A percentile compares a stretch with the other conserved stretches of the same genome.
Conservation (phyloP, 371 early-diverging fungal genomes). For the Syncephalastrum racemosum region DNA sequence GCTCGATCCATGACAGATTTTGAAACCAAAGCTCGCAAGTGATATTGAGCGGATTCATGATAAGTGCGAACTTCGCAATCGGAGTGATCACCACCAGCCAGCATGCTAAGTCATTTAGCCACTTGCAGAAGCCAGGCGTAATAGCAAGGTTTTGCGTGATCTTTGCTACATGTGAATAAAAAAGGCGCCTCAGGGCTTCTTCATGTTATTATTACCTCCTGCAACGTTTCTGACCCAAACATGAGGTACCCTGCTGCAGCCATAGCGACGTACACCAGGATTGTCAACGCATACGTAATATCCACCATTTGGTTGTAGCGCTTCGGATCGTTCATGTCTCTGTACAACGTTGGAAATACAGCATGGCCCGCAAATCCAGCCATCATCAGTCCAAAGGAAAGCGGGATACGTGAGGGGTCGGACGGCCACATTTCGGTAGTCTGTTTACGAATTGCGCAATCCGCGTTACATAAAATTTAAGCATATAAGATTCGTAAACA, state of each 20-base stretch:
- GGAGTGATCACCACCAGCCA: slow-evolving; percentile 31
- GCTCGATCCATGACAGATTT: slow-evolving; percentile 11
- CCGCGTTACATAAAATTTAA: slow-evolving; percentile 5
- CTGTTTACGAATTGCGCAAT: slow-evolving; percentile 18
- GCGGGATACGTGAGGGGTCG: slow-evolving; percentile 28
- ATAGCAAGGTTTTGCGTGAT: slow-evolving; percentile 63
- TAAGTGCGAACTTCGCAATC: slow-evolving; percentile 44
- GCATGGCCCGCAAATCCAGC: slow-evolving; percentile 58
- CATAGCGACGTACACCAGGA: slow-evolving; percentile 30
- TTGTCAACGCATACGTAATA: slow-evolving; percentile 34
- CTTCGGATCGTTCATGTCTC: slow-evolving; percentile 59
- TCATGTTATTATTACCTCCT: slow-evolving; percentile 52
- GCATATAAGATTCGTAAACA: slow-evolving; percentile 1
- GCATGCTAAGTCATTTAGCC: slow-evolving; percentile 21
- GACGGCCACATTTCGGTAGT: slow-evolving; percentile 33
- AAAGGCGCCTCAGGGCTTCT: slow-evolving; percentile 55
- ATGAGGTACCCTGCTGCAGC: slow-evolving; percentile 65
- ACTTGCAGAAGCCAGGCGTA: slow-evolving; percentile 30
- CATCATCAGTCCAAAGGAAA: slow-evolving; percentile 44
- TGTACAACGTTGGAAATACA: slow-evolving; percentile 67
- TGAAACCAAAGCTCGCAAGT: slow-evolving; percentile 43
- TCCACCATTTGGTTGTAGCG: slow-evolving; percentile 49
- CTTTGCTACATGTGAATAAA: slow-evolving; percentile 24
- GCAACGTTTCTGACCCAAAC: slow-evolving; percentile 66
- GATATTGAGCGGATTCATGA: slow-evolving; percentile 55